phyloP scores from a whole-genome alignment of 2,329 filamentous ascomycete genomes.

The Clonostachys chloroleuca region DNA sequence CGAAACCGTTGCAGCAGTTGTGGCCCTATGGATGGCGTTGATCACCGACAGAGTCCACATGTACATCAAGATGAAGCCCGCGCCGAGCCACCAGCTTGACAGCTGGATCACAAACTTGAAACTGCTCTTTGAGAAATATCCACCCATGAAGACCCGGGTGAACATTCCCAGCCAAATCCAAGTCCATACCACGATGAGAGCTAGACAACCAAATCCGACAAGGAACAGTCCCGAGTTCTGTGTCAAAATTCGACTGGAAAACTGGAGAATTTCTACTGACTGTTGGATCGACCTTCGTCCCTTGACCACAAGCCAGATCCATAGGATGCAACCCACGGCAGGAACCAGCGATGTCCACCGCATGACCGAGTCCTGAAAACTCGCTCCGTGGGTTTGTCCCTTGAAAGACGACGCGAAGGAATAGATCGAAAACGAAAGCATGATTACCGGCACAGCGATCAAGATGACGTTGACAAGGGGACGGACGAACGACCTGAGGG shows the following conservation, averaged over 20 bases:
- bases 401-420: constrained; percentile 87
- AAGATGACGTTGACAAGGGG: constrained; percentile 78
- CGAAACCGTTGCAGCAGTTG: constrained; percentile 90
- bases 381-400: constrained; percentile 67
- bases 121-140: constrained; percentile 65
- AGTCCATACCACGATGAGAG: constrained; percentile 78
- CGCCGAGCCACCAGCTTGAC: constrained; percentile 93
- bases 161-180: constrained; percentile 98
- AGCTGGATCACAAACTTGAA: constrained; percentile 74
- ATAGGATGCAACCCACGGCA: constrained; percentile 66
- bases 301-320: constrained; percentile 79
- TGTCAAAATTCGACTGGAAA: constrained; percentile 81
- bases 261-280: constrained; percentile 86
- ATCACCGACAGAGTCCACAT: constrained; percentile 90
- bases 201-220: constrained; percentile 77
- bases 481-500: constrained; percentile 82
- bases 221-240: constrained; percentile 79
- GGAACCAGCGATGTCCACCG: constrained; percentile 81
- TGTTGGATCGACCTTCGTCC: constrained; percentile 77
- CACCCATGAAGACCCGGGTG: constrained; percentile 89
- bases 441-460: constrained; percentile 77
- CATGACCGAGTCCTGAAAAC: constrained; percentile 85
- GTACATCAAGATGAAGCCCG: constrained; percentile 89
- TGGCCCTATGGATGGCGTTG: constrained; percentile 82
- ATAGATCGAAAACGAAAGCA: constrained; percentile 88